Conservation (phyloP, 176 grass and related monocot genomes). For the Oryza meridionalis region DNA sequence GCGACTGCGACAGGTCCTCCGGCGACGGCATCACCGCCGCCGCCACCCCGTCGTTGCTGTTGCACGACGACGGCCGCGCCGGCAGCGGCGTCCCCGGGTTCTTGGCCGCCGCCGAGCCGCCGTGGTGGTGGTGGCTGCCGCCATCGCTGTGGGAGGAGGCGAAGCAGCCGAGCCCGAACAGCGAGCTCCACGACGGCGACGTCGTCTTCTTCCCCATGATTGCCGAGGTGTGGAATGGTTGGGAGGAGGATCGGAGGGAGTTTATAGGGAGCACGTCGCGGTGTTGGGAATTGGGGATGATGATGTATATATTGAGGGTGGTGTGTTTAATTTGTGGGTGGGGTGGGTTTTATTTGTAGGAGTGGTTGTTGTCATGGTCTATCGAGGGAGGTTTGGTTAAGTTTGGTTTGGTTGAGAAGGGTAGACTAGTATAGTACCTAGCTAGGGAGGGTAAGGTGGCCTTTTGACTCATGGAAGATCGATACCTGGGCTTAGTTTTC, state of each 20-base stretch:
- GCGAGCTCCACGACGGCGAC: conserved; percentile 35
- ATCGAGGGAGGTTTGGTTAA: background rate
- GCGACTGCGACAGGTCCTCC: conserved; percentile 61
- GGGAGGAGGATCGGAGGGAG: background rate
- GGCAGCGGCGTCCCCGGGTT: conserved; percentile 1
- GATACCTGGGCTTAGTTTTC: background rate
- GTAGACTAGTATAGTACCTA: background rate
- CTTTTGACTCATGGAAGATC: background rate
- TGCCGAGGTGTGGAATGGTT: background rate
- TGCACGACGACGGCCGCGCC: background rate
- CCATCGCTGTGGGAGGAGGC: conserved; percentile 8
- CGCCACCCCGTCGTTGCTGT: background rate
- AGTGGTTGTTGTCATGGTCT: conserved; percentile 17
- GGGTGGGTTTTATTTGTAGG: conserved; percentile 7
- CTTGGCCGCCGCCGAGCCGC: conserved; percentile 11
- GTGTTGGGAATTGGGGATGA: too few species aligned
- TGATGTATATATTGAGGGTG: background rate
- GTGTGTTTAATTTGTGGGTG: background rate
- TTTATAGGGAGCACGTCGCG: background rate
- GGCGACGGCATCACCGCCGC: conserved; percentile 20
- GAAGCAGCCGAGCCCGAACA: conserved; percentile 54
- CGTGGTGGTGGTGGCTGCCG: background rate
- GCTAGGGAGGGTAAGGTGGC: background rate
- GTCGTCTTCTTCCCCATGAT: conserved; percentile 40
- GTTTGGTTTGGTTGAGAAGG: background rate